Percentiles rank a stretch among this genome's conserved stretches.
Conservation (phyloP, 192 early-diverging fungal species). For the Mortierella hygrophila region DNA sequence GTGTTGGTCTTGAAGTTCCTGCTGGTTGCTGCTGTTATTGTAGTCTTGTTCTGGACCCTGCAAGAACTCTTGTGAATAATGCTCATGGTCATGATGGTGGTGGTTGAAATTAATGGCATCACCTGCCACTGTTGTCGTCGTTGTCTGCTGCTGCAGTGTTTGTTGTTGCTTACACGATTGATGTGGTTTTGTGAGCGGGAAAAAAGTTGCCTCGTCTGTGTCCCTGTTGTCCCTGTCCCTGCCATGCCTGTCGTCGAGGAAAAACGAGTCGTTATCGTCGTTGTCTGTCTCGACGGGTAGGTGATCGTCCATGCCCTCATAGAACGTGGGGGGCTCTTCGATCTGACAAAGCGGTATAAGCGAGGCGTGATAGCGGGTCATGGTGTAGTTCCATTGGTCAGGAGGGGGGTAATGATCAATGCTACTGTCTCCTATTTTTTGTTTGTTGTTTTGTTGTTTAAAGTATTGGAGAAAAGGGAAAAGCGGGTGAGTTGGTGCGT, state of each 20-base stretch:
- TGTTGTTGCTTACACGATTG: not conserved
- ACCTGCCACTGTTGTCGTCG: constrained; percentile 10
- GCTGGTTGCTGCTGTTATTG: not conserved
- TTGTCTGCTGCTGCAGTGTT: constrained; percentile 4
- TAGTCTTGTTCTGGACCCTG: not conserved
- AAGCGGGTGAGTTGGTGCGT: not conserved
- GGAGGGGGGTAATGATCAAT: constrained; percentile 53
- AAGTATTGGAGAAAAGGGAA: not conserved
- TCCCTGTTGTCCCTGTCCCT: constrained; percentile 19
- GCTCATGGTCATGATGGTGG: not conserved
- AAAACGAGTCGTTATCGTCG: constrained; percentile 4
- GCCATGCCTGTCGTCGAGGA: constrained; percentile 11
- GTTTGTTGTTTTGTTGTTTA: not conserved
- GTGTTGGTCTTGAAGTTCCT: not conserved
- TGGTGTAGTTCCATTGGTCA: constrained; percentile 53
- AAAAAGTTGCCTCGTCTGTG: constrained; percentile 7
- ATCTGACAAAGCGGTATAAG: constrained; percentile 51
- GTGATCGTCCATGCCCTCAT: constrained; percentile 41
- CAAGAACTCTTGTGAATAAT: not conserved
- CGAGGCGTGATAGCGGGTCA: constrained; percentile 55
- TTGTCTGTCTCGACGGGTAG: constrained; percentile 15
- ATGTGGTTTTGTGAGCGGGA: constrained; percentile 45
- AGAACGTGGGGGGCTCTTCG: constrained; percentile 48
- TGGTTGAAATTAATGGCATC: constrained; percentile 1
- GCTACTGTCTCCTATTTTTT: constrained; percentile 47